A percentile compares a stretch with the other conserved stretches of the same genome.
phyloP scores from a whole-genome alignment of 768 basidiomycete species.

The Exsudoporus frostii region DNA sequence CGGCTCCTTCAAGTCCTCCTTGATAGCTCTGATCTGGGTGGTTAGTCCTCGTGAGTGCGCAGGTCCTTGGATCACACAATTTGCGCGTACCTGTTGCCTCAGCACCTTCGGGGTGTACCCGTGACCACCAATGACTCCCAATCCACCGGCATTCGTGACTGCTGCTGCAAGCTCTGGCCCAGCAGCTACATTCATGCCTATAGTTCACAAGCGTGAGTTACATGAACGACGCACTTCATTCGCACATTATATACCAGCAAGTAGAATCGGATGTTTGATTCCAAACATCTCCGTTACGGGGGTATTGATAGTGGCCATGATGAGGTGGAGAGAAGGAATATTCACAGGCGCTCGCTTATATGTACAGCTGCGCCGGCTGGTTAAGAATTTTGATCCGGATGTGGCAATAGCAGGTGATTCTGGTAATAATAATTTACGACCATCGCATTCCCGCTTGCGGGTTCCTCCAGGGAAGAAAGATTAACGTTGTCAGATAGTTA shows the following conservation, averaged over 20 bases:
- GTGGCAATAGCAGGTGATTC: background rate
- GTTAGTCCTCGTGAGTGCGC: slow-evolving; percentile 5
- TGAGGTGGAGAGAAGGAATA: background rate
- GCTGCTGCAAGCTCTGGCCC: slow-evolving; percentile 88
- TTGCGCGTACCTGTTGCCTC: slow-evolving; percentile 61
- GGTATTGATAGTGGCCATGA: slow-evolving; percentile 62
- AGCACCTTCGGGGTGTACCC: slow-evolving; percentile 84
- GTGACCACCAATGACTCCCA: slow-evolving; percentile 90
- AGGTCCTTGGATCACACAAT: background rate
- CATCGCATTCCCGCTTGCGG: background rate
- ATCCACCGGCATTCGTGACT: slow-evolving; percentile 89
- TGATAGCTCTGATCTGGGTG: slow-evolving; percentile 64
- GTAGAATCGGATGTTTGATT: slow-evolving; percentile 83
- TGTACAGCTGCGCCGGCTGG: background rate
- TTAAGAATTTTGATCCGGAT: background rate
- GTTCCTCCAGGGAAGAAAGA: background rate
- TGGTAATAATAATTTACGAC: background rate
- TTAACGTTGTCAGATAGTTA: slow-evolving; percentile 12
- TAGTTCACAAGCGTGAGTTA: background rate
- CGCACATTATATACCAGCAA: slow-evolving; percentile 54
- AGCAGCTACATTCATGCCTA: slow-evolving; percentile 67
- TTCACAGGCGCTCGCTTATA: slow-evolving; percentile 5
- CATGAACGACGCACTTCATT: slow-evolving; percentile 35
- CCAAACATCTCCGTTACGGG: slow-evolving; percentile 88
- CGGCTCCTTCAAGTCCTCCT: slow-evolving; percentile 68